A percentile compares a stretch with the other conserved stretches of the same genome.
These are phyloP conservation scores for Suhomyces coccinellae DNA, from an alignment of 1,139 yeast species.

Conservation along the genomic window DNA sequence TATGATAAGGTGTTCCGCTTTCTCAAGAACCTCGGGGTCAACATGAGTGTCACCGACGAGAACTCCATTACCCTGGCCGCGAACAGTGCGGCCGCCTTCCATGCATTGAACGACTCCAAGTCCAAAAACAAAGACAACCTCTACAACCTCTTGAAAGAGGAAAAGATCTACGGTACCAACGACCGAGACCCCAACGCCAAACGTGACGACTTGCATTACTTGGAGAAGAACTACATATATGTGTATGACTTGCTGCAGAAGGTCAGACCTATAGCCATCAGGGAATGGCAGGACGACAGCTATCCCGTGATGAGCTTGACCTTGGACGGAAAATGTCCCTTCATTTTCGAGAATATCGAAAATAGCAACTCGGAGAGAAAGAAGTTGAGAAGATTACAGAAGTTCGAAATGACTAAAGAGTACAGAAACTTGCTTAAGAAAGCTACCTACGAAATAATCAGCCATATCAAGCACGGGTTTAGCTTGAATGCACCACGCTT, in stretches of 20 bases:
- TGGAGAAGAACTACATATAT: constrained; percentile 64
- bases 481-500: constrained; percentile 20
- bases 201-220: constrained; percentile 82
- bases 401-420: constrained; percentile 42
- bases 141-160: constrained; percentile 74
- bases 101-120: constrained; percentile 12
- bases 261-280: constrained; percentile 76
- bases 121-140: constrained; percentile 35
- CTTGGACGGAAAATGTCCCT: constrained; percentile 73
- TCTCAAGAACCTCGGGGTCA: constrained; percentile 65
- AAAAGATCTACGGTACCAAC: constrained; percentile 80
- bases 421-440: constrained; percentile 40
- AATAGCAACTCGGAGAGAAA: constrained; percentile 37
- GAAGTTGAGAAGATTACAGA: constrained; percentile 37
- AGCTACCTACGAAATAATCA: constrained; percentile 37
- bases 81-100: constrained; percentile 13
- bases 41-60: constrained; percentile 16
- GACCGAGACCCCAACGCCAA: constrained; percentile 87
- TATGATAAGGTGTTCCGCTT: constrained; percentile 83
- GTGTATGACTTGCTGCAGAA: constrained; percentile 80
- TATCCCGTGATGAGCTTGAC: constrained; percentile 48
- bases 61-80: constrained; percentile 7
- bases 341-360: constrained; percentile 50
- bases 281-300: constrained; percentile 68
- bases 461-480: constrained; percentile 27